These are phyloP conservation scores for Globisporangium nagaii DNA, from an alignment of 352 stramenopile genomes.

Conservation along the genomic window DNA sequence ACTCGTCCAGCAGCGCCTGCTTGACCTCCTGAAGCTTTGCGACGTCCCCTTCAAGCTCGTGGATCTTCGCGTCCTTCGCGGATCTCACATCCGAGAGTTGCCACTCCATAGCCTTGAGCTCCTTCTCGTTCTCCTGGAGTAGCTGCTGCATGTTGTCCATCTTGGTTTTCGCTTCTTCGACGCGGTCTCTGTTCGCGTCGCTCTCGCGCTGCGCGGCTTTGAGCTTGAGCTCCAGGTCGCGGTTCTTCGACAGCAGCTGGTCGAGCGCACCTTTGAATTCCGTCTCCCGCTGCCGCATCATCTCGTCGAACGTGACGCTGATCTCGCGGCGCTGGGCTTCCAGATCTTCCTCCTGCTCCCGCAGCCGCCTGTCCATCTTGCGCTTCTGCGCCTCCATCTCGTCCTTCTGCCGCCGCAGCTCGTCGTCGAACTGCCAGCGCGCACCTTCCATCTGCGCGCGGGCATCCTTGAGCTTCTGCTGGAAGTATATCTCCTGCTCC, in stretches of 20 bases:
- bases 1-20: slow-evolving; percentile 76
- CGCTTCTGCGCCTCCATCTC: slow-evolving; percentile 49
- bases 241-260: slow-evolving; percentile 29
- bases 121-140: slow-evolving; percentile 57
- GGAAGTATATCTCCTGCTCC: slow-evolving; percentile 47
- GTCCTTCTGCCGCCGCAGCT: slow-evolving; percentile 54
- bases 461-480: slow-evolving; percentile 77
- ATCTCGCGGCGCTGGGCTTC: slow-evolving; percentile 70
- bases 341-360: slow-evolving; percentile 77
- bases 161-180: slow-evolving; percentile 56
- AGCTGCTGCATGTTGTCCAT: slow-evolving; percentile 61
- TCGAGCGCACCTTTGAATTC: slow-evolving; percentile 52
- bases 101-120: slow-evolving; percentile 63
- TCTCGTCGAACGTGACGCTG: slow-evolving; percentile 72
- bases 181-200: slow-evolving; percentile 33
- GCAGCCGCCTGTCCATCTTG: slow-evolving; percentile 42
- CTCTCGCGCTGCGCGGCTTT: slow-evolving; percentile 38
- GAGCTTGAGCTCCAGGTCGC: slow-evolving; percentile 60
- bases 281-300: slow-evolving; percentile 54
- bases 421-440: slow-evolving; percentile 75
- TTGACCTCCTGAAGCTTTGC: slow-evolving; percentile 60
- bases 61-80: slow-evolving; percentile 55
- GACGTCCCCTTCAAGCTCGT: slow-evolving; percentile 56
- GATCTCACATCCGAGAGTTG: slow-evolving; percentile 54
- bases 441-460: slow-evolving; percentile 62